These are phyloP conservation scores for Metarhizium album DNA, from an alignment of 2,329 filamentous ascomycete species.

Conservation along the genomic window DNA sequence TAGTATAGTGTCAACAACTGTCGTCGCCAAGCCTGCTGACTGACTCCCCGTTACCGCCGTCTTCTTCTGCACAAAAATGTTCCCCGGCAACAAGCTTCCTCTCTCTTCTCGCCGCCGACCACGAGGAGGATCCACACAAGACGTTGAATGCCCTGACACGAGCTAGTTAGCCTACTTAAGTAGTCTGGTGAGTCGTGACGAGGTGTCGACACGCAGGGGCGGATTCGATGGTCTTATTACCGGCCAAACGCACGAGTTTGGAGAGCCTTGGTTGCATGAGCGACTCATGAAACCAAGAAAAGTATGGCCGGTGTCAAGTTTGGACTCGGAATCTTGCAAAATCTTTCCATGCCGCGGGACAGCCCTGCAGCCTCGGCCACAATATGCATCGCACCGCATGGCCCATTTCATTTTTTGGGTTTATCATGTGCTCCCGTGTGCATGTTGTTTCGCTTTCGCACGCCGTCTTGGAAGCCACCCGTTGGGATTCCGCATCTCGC, in stretches of 20 bases:
- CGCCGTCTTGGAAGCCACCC: too few species aligned
- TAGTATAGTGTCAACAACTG: too few species aligned
- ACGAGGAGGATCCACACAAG: background rate
- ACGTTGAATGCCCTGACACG: background rate
- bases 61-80: too few species aligned
- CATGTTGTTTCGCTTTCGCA: too few species aligned
- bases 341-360: background rate
- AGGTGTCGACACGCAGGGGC: background rate
- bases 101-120: too few species aligned
- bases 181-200: background rate
- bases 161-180: too few species aligned
- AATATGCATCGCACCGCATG: background rate
- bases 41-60: too few species aligned
- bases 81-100: too few species aligned
- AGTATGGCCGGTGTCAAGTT: too few species aligned
- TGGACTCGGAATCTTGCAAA: too few species aligned
- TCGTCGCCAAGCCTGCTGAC: too few species aligned
- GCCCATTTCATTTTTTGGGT: background rate
- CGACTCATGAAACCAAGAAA: background rate
- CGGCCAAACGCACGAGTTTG: background rate
- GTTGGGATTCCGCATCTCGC: too few species aligned
- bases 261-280: background rate
- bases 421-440: background rate
- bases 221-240: background rate
- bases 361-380: background rate